A percentile compares a stretch with the other conserved stretches of the same genome.
Conservation (phyloP, 441 rosid genomes). For the Pelargonium cotyledonis region DNA sequence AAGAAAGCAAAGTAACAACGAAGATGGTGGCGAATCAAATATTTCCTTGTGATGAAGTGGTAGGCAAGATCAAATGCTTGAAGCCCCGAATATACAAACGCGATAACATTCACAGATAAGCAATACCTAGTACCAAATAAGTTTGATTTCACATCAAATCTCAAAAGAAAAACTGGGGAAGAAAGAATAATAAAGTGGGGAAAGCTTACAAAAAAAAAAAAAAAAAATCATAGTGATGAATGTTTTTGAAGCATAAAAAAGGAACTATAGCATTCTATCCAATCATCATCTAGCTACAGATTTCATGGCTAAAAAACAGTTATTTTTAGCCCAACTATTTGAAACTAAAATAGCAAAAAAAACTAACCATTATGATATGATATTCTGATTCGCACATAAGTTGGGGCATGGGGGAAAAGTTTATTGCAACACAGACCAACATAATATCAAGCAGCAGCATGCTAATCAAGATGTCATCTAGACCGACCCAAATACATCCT, state of each 20-base stretch:
- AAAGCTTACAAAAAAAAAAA: neutral
- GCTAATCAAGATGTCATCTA: neutral
- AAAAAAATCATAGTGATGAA: neutral
- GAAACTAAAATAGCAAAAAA: neutral
- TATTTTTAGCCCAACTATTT: neutral
- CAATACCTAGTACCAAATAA: slow-evolving; percentile 56
- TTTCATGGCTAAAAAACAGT: neutral
- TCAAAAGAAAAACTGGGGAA: neutral
- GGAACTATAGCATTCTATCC: neutral
- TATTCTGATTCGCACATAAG: neutral
- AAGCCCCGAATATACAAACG: slow-evolving; percentile 62
- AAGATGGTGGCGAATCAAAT: slow-evolving; percentile 41
- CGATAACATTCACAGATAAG: slow-evolving; percentile 71
- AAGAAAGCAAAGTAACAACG: slow-evolving; percentile 57
- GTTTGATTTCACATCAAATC: neutral
- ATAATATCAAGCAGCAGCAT: neutral
- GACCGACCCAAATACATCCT: neutral
- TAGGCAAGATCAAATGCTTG: slow-evolving; percentile 63
- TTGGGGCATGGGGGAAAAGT: neutral
- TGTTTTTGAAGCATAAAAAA: neutral
- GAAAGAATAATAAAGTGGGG: neutral
- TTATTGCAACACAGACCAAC: neutral
- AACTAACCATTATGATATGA: neutral
- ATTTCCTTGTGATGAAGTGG: slow-evolving; percentile 42
- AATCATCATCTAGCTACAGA: neutral